phyloP scores from a whole-genome alignment of 1,139 yeast species.

The Geotrichum aggregatum region DNA sequence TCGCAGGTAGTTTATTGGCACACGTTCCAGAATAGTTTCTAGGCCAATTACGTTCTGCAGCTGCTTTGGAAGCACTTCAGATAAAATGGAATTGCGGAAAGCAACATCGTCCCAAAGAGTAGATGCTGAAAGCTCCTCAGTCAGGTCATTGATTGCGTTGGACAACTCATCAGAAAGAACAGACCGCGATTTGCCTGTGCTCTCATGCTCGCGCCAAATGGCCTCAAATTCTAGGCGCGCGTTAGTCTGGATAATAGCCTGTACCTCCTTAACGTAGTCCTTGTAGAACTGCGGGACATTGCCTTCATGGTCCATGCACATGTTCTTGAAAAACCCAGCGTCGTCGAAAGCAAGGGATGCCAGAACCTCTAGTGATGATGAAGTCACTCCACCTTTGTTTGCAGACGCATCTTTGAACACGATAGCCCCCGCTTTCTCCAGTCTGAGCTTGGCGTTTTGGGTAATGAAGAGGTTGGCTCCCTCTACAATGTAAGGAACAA shows the following conservation, averaged over 20 bases:
- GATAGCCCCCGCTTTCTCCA: slow-evolving; percentile 82
- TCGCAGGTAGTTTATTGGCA: slow-evolving; percentile 81
- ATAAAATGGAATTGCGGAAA: slow-evolving; percentile 72
- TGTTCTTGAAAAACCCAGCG: slow-evolving; percentile 64
- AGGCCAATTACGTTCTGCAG: slow-evolving; percentile 73
- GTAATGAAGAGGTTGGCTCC: slow-evolving; percentile 96
- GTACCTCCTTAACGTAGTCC: slow-evolving; percentile 79
- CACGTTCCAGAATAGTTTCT: slow-evolving; percentile 63
- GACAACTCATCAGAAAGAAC: slow-evolving; percentile 82
- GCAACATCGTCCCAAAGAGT: slow-evolving; percentile 80
- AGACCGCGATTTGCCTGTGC: slow-evolving; percentile 67
- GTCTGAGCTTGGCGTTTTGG: slow-evolving; percentile 81
- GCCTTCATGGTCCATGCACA: slow-evolving; percentile 58
- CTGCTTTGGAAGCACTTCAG: slow-evolving; percentile 72
- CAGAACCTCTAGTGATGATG: slow-evolving; percentile 90
- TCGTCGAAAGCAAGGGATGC: slow-evolving; percentile 93
- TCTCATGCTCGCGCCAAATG: slow-evolving; percentile 71
- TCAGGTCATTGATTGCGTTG: slow-evolving; percentile 78
- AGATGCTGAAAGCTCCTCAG: slow-evolving; percentile 80
- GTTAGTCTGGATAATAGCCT: slow-evolving; percentile 65
- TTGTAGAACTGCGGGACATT: slow-evolving; percentile 68
- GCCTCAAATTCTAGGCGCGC: slow-evolving; percentile 84
- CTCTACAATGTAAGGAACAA: slow-evolving; percentile 87
- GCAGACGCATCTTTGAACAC: slow-evolving; percentile 95
- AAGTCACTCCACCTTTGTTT: slow-evolving; percentile 97